Conservation (phyloP, 2,329 filamentous ascomycete species). For the Trichoderma polysporum region DNA sequence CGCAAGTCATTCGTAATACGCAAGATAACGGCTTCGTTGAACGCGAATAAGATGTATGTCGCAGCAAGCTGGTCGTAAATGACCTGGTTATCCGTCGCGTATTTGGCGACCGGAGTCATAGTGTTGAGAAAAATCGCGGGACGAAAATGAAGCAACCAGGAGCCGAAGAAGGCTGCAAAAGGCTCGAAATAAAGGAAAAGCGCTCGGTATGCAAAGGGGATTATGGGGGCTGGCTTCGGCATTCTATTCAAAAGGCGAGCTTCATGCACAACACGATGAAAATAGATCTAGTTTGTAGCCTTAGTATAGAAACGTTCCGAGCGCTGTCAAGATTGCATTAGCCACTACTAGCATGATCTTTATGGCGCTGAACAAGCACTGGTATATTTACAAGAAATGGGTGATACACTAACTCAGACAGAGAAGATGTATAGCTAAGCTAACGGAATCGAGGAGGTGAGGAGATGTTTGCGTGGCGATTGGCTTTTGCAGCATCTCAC, state of each 20-base stretch:
- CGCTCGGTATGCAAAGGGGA: neutral
- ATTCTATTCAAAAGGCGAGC: neutral
- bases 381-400: neutral
- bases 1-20: neutral
- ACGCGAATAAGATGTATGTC: neutral
- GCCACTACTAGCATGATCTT: neutral
- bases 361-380: neutral
- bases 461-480: no score
- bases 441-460: neutral
- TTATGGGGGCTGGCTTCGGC: neutral
- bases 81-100: neutral
- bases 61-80: neutral
- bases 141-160: neutral
- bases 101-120: neutral
- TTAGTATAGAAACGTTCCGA: neutral
- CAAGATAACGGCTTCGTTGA: neutral
- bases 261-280: neutral
- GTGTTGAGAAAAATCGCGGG: neutral
- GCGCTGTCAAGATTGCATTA: neutral
- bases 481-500: neutral
- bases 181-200: neutral
- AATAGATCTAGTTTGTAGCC: neutral
- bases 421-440: neutral
- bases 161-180: neutral
- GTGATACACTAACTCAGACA: neutral